Base-by-base conservation (phyloP, 768 basidiomycete species). In the Sporobolomyces roseus region DNA sequence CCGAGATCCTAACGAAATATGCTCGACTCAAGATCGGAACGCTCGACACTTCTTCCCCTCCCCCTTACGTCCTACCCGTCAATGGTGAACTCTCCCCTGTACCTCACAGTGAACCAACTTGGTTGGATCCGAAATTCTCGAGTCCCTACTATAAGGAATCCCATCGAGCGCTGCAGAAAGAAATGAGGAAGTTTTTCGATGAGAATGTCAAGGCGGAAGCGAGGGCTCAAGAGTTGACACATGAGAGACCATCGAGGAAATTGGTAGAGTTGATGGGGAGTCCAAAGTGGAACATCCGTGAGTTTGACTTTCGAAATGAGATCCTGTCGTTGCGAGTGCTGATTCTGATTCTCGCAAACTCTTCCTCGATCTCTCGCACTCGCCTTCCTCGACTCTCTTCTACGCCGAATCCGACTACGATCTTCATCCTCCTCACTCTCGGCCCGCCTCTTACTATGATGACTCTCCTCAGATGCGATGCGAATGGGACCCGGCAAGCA, bases 401-500 rank as follows among this genome's bases (percentile, higher is more conserved):
- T 6, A 16, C 45, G 12, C 45, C n/a, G n/a, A n/a, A n/a, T n/a
- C n/a, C n/a, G n/a, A n/a, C n/a, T n/a, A n/a, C n/a, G n/a, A n/a
- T n/a, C n/a, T n/a, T n/a, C n/a, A n/a, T n/a, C n/a, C n/a, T n/a
- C n/a, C n/a, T n/a, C n/a, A n/a, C n/a, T n/a, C n/a, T n/a, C n/a
- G n/a, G n/a, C n/a, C n/a, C n/a, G n/a, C n/a, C n/a, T n/a, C n/a
- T n/a, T n/a, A n/a, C n/a, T n/a, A n/a, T n/a, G n/a, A n/a, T n/a
- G n/a, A n/a, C n/a, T n/a, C n/a, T n/a, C n/a, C 10, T 55, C 94
- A 19, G 88, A 91, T 77, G 89, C 90, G 19, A 94, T 96, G 91
- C 83, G 90, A 27, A 82, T 93, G 80, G 93, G 93, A 21, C 93
- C 93, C 0, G 91, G 91, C 30, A 88, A 87, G 73, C 91, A 93